Conservation (phyloP, 345 rosid genomes). For the Salix exigua region DNA sequence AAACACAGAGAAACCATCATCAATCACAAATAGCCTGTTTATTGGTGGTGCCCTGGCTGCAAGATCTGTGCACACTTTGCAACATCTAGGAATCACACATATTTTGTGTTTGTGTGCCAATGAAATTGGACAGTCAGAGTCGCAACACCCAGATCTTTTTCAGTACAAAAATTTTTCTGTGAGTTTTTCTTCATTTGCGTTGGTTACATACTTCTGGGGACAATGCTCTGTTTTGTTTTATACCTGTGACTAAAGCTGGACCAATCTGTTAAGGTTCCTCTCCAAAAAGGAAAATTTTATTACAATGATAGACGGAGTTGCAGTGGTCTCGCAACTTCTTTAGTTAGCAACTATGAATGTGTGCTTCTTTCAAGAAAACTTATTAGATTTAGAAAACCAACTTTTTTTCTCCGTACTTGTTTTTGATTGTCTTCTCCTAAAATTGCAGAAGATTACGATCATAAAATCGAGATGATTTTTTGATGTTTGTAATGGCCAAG, state of each 20-base stretch:
- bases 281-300: neutral
- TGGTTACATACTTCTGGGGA: neutral
- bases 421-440: neutral
- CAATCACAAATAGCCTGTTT: constrained; percentile 60
- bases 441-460: neutral
- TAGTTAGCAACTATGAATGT: neutral
- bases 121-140: constrained; percentile 96
- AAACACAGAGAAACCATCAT: constrained; percentile 89
- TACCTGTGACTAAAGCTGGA: neutral
- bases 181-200: constrained; percentile 26
- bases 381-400: neutral
- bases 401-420: neutral
- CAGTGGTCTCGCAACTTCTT: neutral
- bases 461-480: neutral
- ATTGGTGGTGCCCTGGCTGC: constrained; percentile 97
- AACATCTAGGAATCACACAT: constrained; percentile 75
- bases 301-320: neutral
- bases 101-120: constrained; percentile 87
- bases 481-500: neutral
- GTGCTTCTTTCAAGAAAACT: neutral
- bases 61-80: constrained; percentile 74
- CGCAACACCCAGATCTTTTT: constrained; percentile 75
- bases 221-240: constrained; percentile 3
- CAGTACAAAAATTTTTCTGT: constrained; percentile 83
- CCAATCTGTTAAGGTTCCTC: neutral